Percentiles rank a stretch among this genome's conserved stretches.
These are phyloP conservation scores for Breviolum minutum DNA, from an alignment of 73 alveolate species.

Conservation along the genomic window DNA sequence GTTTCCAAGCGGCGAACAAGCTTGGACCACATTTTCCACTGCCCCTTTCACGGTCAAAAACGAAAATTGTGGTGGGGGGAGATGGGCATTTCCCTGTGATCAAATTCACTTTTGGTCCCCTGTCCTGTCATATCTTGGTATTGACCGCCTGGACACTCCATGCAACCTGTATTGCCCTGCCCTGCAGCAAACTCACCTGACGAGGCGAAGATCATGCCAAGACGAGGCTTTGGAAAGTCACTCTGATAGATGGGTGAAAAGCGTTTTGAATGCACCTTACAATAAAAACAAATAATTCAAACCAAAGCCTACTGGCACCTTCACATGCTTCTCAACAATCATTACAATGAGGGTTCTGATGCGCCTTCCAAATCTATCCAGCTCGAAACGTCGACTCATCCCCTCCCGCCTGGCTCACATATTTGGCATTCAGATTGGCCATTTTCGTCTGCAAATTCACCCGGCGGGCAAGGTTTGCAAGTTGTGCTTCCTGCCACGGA, in stretches of 20 bases:
- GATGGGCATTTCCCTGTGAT: no score
- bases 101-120: not conserved
- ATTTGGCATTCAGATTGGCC: not conserved
- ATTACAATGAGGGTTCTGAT: no score
- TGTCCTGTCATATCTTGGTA: not conserved
- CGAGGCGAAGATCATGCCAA: no score
- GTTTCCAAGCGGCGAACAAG: no score
- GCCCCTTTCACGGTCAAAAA: no score
- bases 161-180: not conserved
- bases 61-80: no score
- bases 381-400: not conserved
- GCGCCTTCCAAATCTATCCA: no score
- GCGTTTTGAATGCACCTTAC: no score
- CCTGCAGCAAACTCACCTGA: not conserved
- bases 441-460: not conserved
- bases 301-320: not conserved
- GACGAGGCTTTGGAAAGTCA: no score
- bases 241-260: no score
- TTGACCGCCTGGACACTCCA: not conserved
- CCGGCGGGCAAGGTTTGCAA: not conserved
- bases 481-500: not conserved
- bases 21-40: no score
- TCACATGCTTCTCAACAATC: no score
- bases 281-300: not conserved
- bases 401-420: not conserved